A percentile compares a stretch with the other conserved stretches of the same genome.
Evolutionary conservation across 2,329 filamentous ascomycete species (phyloP).

Genomic region (Zasmidium citrigriseum): DNA sequence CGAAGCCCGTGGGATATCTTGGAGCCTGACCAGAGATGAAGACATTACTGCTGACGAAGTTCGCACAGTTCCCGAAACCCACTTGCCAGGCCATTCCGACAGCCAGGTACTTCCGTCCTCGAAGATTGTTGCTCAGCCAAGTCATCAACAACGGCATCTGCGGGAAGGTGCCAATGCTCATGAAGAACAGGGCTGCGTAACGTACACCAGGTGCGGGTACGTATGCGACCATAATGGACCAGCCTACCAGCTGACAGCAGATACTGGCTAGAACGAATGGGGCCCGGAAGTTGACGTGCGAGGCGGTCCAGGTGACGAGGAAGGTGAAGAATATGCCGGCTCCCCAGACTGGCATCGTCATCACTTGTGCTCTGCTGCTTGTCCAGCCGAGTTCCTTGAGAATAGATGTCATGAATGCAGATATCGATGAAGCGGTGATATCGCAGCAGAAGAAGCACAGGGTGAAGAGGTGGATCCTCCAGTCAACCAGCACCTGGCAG

Average conservation of each 20-base stretch:
- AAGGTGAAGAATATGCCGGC: slow-evolving; percentile 13
- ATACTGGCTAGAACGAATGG: slow-evolving; percentile 10
- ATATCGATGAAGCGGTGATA: slow-evolving; percentile 11
- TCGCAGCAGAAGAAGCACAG: slow-evolving; percentile 17
- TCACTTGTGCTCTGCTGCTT: slow-evolving; percentile 9
- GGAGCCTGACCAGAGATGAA: slow-evolving; percentile 11
- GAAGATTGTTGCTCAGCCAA: slow-evolving; percentile 9
- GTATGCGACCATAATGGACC: slow-evolving; percentile 11
- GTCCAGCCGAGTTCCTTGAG: slow-evolving; percentile 14
- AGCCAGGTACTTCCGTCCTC: slow-evolving; percentile 11
- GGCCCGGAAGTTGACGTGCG: slow-evolving; percentile 4
- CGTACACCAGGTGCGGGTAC: slow-evolving; percentile 11
- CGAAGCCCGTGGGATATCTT: slow-evolving; percentile 8
- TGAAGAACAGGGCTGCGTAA: slow-evolving; percentile 13
- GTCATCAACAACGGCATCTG: slow-evolving; percentile 14
- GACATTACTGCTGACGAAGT: slow-evolving; percentile 12
- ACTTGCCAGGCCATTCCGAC: slow-evolving; percentile 16
- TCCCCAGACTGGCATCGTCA: slow-evolving; percentile 17
- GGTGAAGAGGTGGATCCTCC: slow-evolving; percentile 13
- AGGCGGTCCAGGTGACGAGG: slow-evolving; percentile 11
- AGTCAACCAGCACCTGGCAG: slow-evolving; percentile 9
- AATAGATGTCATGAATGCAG: slow-evolving; percentile 16
- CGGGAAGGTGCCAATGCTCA: slow-evolving; percentile 13
- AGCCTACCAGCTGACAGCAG: slow-evolving; percentile 10
- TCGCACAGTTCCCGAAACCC: slow-evolving; percentile 12